Conservation (phyloP, 169 alveolate species). For the Ichthyophthirius multifiliis region DNA sequence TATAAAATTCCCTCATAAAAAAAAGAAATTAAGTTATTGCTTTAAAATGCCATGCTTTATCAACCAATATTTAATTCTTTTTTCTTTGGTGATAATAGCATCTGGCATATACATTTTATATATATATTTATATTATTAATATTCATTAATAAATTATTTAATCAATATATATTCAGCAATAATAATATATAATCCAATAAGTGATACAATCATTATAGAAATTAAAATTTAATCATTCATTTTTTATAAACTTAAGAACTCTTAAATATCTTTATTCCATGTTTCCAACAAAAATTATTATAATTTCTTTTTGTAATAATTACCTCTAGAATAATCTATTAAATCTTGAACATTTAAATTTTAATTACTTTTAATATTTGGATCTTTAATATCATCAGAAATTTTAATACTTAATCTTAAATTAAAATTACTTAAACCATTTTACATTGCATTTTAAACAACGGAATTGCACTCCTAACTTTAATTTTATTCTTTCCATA, state of each 20-base stretch:
- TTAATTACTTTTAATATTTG: neutral
- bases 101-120: slow-evolving; percentile 5
- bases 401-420: neutral
- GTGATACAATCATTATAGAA: no score
- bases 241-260: neutral
- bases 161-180: neutral
- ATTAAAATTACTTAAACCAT: neutral
- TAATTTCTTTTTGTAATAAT: neutral
- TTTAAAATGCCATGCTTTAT: neutral
- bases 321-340: neutral
- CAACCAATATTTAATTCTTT: neutral
- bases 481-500: neutral
- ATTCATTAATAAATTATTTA: neutral
- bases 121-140: neutral
- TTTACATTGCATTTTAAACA: neutral
- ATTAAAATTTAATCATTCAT: neutral
- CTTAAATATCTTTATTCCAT: neutral
- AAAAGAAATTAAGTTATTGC: no score
- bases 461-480: neutral
- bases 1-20: no score
- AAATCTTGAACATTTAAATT: neutral
- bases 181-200: neutral
- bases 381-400: neutral
- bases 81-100: neutral
- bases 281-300: neutral